Evolutionary conservation across 768 basidiomycete genomes (phyloP), one percentile per base, ranked within the genome.

Genomic region (Leccinum barrowsii): DNA sequence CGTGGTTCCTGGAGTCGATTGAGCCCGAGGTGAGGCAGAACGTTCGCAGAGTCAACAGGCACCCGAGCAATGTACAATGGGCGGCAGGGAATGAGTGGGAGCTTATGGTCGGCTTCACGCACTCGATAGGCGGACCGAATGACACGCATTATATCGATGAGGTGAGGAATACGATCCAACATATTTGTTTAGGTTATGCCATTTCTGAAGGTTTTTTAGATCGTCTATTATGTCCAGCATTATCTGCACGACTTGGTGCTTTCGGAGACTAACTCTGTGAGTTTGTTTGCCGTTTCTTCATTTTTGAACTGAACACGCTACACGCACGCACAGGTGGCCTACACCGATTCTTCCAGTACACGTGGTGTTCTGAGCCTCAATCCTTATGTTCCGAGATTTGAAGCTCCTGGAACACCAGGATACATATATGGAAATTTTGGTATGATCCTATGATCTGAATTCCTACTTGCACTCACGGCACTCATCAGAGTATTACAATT

Each of bases 261-360:
- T 7, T 26, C 26, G 7, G 26, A 26, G 26, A 26, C 26, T 7
- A 26, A 26, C 26, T 26, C 26, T 7, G 26, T 26, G 1, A 26
- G 26, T 26, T 26, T 26, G 26, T 26, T 26, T 26, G 26, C 26
- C 26, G 26, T 26, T 26, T 26, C 26, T 26, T 26, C 26, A 26
- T 26, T 26, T 26, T 26, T 26, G 26, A 26, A 26, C 26, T 26
- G 26, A 26, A 26, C 26, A 26, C 26, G 26, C 26, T 26, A 26
- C 26, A 12, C 30, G 30, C 28, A 19, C 28, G 7, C 21, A 1
- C 53, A 82, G 81, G 78, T 85, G 4, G 73, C 82, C 8, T 85
- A 85, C 59, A 84, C 82, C 0, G 82, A 81, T 61, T 84, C 82
- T 58, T 85, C 83, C 0, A 84, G 82, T 3, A 85, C 82, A 1